Evolutionary conservation across 225 moss, liverwort and hornwort species (phyloP).

Genomic region (Anthoceros angustus): DNA sequence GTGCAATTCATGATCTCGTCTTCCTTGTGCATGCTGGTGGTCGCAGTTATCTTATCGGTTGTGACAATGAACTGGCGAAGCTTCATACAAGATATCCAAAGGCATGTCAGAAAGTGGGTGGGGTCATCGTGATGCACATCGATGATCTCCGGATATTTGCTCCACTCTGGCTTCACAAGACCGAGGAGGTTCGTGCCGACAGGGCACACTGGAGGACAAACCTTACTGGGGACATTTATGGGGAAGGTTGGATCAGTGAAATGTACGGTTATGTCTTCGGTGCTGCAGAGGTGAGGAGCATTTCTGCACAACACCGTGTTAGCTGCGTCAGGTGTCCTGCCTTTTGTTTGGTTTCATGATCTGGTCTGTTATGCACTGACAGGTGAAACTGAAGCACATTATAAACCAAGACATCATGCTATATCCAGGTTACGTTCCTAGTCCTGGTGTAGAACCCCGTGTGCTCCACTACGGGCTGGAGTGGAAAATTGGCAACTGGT

Average conservation of each 20-base stretch:
- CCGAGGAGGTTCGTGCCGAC: slow-evolving; percentile 79
- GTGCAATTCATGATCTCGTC: neutral
- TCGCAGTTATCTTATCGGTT: slow-evolving; percentile 77
- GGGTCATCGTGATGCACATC: slow-evolving; percentile 76
- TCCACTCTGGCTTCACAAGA: slow-evolving; percentile 93
- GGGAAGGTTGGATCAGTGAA: slow-evolving; percentile 87
- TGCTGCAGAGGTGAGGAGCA: slow-evolving; percentile 67
- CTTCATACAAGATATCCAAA: slow-evolving; percentile 80
- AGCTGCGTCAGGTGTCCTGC: neutral
- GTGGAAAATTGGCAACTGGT: slow-evolving; percentile 57
- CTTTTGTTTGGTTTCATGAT: neutral
- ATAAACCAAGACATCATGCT: slow-evolving; percentile 62
- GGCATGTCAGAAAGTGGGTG: slow-evolving; percentile 88
- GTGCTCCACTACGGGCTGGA: slow-evolving; percentile 75
- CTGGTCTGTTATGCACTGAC: slow-evolving; percentile 5
- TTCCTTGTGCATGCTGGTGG: neutral
- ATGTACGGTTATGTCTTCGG: slow-evolving; percentile 98
- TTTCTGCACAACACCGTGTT: neutral
- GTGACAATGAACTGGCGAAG: slow-evolving; percentile 66
- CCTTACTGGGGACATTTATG: slow-evolving; percentile 76
- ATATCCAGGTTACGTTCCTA: slow-evolving; percentile 68
- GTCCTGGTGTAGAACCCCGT: slow-evolving; percentile 21
- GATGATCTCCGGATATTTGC: slow-evolving; percentile 79
- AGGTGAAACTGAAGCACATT: slow-evolving; percentile 72
- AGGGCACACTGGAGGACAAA: slow-evolving; percentile 62